Evolutionary conservation across 345 rosid genomes (phyloP).

Genomic region (Hibiscus mutabilis): DNA sequence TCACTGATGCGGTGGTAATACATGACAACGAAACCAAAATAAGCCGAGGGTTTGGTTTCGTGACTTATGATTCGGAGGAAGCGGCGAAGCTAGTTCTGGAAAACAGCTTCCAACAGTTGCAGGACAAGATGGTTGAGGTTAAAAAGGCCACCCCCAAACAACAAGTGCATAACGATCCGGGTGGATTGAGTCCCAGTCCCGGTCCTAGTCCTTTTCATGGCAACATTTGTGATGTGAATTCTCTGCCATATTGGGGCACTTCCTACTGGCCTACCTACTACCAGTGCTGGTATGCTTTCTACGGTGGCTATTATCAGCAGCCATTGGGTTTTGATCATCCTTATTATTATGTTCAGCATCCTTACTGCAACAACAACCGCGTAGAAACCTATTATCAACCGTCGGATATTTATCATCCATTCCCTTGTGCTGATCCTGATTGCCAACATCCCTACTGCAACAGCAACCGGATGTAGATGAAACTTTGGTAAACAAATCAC

Average conservation of each 20-base stretch:
- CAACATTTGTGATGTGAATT: background rate
- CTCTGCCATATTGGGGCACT: background rate
- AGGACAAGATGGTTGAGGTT: conserved; percentile 22
- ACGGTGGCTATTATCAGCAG: background rate
- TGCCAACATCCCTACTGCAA: too few species aligned
- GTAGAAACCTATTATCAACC: too few species aligned
- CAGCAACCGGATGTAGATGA: too few species aligned
- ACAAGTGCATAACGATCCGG: background rate
- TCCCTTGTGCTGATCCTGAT: too few species aligned
- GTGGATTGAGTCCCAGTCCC: background rate
- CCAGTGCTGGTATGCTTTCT: too few species aligned
- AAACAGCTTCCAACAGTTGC: background rate
- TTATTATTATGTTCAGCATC: too few species aligned
- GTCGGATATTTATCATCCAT: too few species aligned
- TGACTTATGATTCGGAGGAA: background rate
- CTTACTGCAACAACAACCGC: too few species aligned
- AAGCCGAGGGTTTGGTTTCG: background rate
- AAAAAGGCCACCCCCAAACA: conserved; percentile 13
- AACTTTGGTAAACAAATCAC: too few species aligned
- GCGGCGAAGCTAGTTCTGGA: background rate
- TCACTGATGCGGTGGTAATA: background rate
- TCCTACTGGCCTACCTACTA: background rate
- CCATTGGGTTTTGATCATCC: too few species aligned
- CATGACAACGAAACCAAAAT: background rate
- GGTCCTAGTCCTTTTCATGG: too few species aligned